Conservation (phyloP, 129 eudicot species). For the Helianthus annuus region HanXRQr2.0-SUNRISE NC_035435.2:27231048-27231547, state of each 20-base stretch:
- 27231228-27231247: conserved; percentile 65
- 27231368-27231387: conserved; percentile 56
- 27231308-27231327: conserved; percentile 9
- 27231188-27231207: conserved; percentile 54
- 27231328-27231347: conserved; percentile 41
- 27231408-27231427: conserved; percentile 57
- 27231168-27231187: conserved; percentile 64
- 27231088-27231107: not conserved
- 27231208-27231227: conserved; percentile 54
- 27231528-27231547: not conserved
- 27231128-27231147: conserved; percentile 16
- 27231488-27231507: not conserved
- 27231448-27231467: conserved; percentile 2
- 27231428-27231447: conserved; percentile 44
- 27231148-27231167: conserved; percentile 60
- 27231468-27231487: not conserved
- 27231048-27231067: not conserved
- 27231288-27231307: conserved; percentile 3
- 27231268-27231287: conserved; percentile 46
- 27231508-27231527: not conserved
- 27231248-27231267: conserved; percentile 74
- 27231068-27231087: not conserved
- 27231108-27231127: conserved; percentile 4
- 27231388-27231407: conserved; percentile 62
- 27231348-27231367: conserved; percentile 55